Evolutionary conservation across 345 rosid species (phyloP).

Genomic region (Geranium rotundifolium): DNA sequence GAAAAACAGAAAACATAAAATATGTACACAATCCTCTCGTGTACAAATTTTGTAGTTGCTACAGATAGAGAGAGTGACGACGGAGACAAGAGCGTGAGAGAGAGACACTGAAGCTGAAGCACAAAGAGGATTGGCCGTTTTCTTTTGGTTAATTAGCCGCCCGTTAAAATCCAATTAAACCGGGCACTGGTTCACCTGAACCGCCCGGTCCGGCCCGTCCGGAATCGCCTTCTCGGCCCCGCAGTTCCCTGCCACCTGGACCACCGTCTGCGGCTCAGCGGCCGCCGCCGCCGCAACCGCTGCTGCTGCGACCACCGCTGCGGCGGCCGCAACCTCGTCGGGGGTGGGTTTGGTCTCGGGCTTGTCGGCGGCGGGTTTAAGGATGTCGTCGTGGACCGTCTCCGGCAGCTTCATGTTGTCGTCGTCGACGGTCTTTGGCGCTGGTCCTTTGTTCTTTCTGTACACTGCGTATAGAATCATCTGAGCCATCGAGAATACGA

Average conservation of each 20-base stretch:
- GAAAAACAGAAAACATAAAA: background rate
- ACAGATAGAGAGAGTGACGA: background rate
- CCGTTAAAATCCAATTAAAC: background rate
- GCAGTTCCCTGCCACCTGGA: background rate
- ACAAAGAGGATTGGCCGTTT: background rate
- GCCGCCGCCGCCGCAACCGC: background rate
- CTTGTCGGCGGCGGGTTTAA: background rate
- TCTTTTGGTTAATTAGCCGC: background rate
- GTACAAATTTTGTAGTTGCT: background rate
- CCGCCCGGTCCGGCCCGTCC: background rate
- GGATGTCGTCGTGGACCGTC: background rate
- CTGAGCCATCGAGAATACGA: conserved; percentile 30
- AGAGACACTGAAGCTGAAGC: background rate
- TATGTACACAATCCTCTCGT: background rate
- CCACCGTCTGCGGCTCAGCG: background rate
- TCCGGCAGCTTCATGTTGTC: background rate
- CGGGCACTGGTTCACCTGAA: background rate
- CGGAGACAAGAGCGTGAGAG: background rate
- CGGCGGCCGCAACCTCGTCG: too few relatives aligned
- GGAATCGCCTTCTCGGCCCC: background rate
- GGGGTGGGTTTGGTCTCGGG: background rate
- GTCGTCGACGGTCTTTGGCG: background rate
- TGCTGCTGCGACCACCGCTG: too few relatives aligned
- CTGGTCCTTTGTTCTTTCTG: conserved; percentile 12
- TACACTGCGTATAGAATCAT: conserved; percentile 20